These are phyloP conservation scores for Verticillium dahliae DNA, from an alignment of 2,329 filamentous ascomycete genomes.

Conservation along the genomic window DNA sequence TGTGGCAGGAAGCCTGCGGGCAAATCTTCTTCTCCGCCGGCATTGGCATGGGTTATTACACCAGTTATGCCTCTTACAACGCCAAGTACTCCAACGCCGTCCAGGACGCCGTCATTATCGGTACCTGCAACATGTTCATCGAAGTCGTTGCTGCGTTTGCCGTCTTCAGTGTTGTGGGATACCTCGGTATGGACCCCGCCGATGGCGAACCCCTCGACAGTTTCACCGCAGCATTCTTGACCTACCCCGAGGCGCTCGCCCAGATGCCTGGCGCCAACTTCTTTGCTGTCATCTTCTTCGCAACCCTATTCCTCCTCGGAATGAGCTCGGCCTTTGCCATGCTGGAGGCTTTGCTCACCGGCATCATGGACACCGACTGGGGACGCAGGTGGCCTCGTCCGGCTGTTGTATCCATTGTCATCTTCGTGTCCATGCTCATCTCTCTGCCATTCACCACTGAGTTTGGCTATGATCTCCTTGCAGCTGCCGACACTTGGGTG, in stretches of 20 bases:
- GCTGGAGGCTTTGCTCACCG: slow-evolving; percentile 42
- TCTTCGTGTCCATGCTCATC: slow-evolving; percentile 38
- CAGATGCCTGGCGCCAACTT: slow-evolving; percentile 50
- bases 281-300: slow-evolving; percentile 46
- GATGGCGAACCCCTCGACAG: slow-evolving; percentile 32
- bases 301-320: slow-evolving; percentile 46
- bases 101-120: slow-evolving; percentile 47
- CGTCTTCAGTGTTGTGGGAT: slow-evolving; percentile 45
- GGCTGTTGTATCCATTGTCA: slow-evolving; percentile 34
- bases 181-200: slow-evolving; percentile 22
- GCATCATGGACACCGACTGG: slow-evolving; percentile 36
- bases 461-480: slow-evolving; percentile 45
- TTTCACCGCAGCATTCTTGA: slow-evolving; percentile 48
- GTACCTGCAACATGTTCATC: slow-evolving; percentile 44
- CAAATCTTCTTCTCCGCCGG: slow-evolving; percentile 30
- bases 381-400: slow-evolving; percentile 33
- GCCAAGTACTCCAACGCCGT: slow-evolving; percentile 45
- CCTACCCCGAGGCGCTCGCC: slow-evolving; percentile 42
- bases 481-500: slow-evolving; percentile 45
- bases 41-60: slow-evolving; percentile 45
- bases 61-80: slow-evolving; percentile 50
- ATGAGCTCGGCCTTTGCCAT: slow-evolving; percentile 48
- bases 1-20: slow-evolving; percentile 49
- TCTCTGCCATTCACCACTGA: slow-evolving; percentile 47
- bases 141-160: slow-evolving; percentile 37